Conservation (phyloP, 2,329 filamentous ascomycete species). For the Apiospora koreana region DNA sequence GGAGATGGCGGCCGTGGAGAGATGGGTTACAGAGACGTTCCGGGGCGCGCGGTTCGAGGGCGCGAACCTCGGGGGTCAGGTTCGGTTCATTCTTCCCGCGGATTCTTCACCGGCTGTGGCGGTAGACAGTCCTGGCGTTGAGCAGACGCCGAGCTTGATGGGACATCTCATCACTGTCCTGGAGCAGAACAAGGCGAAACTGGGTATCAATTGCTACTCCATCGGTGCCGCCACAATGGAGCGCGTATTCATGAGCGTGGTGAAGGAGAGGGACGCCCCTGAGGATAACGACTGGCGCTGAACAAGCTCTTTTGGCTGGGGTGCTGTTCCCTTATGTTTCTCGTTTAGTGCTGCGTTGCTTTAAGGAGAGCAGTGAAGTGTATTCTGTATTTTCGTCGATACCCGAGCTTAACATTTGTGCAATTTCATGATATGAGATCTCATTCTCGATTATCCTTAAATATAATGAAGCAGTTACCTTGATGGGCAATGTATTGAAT, state of each 20-base stretch:
- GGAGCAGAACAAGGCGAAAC: slow-evolving; percentile 54
- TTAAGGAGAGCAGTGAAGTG: no score
- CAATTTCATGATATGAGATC: no score
- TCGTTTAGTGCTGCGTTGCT: no score
- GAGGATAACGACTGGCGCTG: slow-evolving; percentile 45
- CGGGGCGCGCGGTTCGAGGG: slow-evolving; percentile 56
- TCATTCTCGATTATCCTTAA: no score
- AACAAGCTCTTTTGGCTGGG: slow-evolving; percentile 22
- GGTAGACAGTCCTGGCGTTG: slow-evolving; percentile 14
- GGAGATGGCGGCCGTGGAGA: slow-evolving; percentile 23
- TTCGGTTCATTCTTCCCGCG: slow-evolving; percentile 62
- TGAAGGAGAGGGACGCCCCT: slow-evolving; percentile 61
- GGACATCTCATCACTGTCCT: slow-evolving; percentile 43
- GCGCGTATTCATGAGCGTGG: slow-evolving; percentile 69
- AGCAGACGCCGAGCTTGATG: slow-evolving; percentile 24
- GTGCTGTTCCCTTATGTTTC: no score
- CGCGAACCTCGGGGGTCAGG: slow-evolving; percentile 63
- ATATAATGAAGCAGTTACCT: no score
- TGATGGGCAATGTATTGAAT: no score
- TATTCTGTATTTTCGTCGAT: no score
- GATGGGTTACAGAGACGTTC: slow-evolving; percentile 55
- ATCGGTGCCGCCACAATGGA: slow-evolving; percentile 68
- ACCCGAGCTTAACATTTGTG: no score
- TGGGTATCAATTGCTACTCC: slow-evolving; percentile 67
- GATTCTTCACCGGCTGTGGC: slow-evolving; percentile 21